Evolutionary conservation across 441 rosid genomes (phyloP).

Genomic region (Omphalea diandra): DNA sequence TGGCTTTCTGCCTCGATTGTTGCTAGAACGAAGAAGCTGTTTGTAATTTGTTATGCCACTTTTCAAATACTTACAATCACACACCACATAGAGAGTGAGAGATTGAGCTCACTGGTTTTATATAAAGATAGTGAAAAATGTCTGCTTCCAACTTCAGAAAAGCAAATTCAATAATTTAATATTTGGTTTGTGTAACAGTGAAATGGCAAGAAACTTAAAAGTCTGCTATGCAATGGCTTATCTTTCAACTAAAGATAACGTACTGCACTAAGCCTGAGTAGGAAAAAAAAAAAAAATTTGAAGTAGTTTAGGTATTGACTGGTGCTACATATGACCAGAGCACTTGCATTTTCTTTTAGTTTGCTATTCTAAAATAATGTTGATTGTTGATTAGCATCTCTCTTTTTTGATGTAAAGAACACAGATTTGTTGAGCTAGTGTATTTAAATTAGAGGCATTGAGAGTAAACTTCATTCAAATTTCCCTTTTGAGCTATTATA

Average conservation of each 20-base stretch:
- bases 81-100: no score
- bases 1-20: conserved; percentile 6
- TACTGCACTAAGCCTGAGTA: background rate
- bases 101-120: conserved; percentile 1
- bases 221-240: background rate
- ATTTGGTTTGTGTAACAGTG: background rate
- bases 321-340: no score
- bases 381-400: background rate
- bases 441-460: background rate
- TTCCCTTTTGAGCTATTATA: background rate
- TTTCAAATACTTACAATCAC: no score
- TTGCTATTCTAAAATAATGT: background rate
- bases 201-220: background rate
- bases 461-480: background rate
- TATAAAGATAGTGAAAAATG: background rate
- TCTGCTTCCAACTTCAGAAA: background rate
- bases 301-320: background rate
- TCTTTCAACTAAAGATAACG: background rate
- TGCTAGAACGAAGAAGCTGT: background rate
- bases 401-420: background rate
- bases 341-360: background rate
- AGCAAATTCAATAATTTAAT: background rate
- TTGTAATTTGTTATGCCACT: background rate
- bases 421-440: background rate
- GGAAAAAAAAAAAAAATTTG: background rate